Evolutionary conservation across 345 rosid species (phyloP).

Genomic region (Populus nigra): DNA sequence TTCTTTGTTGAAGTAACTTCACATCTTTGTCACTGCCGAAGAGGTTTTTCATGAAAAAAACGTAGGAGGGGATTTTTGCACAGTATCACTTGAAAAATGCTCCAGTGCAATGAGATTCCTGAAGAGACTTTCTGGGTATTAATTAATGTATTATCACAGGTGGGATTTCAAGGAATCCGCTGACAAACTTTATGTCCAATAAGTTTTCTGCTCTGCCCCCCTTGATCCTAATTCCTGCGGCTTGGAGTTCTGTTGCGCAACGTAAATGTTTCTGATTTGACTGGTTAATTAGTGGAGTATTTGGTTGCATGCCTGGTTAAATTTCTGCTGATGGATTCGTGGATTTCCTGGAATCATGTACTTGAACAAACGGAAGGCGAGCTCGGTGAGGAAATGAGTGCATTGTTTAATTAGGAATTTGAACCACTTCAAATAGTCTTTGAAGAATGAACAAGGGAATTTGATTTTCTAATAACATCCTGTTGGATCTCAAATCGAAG

Average conservation of each 20-base stretch:
- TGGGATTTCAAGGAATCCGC: slow-evolving; percentile 46
- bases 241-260: slow-evolving; percentile 25
- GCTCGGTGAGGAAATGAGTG: slow-evolving; percentile 32
- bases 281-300: slow-evolving; percentile 37
- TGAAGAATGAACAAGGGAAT: slow-evolving; percentile 52
- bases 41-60: slow-evolving; percentile 33
- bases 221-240: slow-evolving; percentile 34
- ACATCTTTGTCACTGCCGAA: slow-evolving; percentile 29
- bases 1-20: slow-evolving; percentile 24
- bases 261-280: not conserved
- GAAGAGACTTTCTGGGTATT: slow-evolving; percentile 41
- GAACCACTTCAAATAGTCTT: slow-evolving; percentile 37
- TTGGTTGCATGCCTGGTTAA: slow-evolving; percentile 41
- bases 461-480: slow-evolving; percentile 55
- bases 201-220: slow-evolving; percentile 29
- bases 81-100: slow-evolving; percentile 16
- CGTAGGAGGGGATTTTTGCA: slow-evolving; percentile 44
- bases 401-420: slow-evolving; percentile 40
- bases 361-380: slow-evolving; percentile 45
- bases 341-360: slow-evolving; percentile 48
- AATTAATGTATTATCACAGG: slow-evolving; percentile 20
- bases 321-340: slow-evolving; percentile 28
- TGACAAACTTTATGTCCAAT: slow-evolving; percentile 37
- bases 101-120: slow-evolving; percentile 51
- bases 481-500: slow-evolving; percentile 38